Evolutionary conservation across 352 stramenopile species (phyloP).

Genomic region (Globisporangium rhizosaccharum): DNA sequence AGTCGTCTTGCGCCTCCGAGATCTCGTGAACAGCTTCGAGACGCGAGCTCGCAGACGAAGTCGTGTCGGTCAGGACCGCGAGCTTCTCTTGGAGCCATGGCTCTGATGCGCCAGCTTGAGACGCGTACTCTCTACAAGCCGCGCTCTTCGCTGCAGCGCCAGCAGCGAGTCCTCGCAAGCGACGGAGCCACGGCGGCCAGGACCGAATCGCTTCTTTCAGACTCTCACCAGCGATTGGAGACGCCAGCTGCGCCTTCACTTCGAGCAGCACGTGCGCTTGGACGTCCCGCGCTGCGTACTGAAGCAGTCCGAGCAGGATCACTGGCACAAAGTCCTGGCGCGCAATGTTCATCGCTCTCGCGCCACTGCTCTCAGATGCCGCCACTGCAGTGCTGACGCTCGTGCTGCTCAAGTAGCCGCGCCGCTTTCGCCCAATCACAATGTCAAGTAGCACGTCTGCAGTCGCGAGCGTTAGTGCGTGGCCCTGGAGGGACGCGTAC

Average conservation of each 20-base stretch:
- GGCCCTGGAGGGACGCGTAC: conserved; percentile 39
- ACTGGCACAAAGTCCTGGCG: conserved; percentile 51
- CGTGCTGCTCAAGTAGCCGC: conserved; percentile 6
- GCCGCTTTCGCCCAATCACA: conserved; percentile 46
- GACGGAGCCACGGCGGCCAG: conserved; percentile 63
- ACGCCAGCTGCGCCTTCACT: conserved; percentile 43
- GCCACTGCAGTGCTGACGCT: not conserved
- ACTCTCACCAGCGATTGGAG: conserved; percentile 34
- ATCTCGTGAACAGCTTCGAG: conserved; percentile 60
- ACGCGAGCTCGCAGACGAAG: conserved; percentile 28
- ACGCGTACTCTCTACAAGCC: not conserved
- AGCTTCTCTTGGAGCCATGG: conserved; percentile 25
- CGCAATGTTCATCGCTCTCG: conserved; percentile 36
- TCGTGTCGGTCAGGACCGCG: conserved; percentile 46
- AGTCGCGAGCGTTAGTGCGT: conserved; percentile 39
- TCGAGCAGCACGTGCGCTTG: conserved; percentile 52
- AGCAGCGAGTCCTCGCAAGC: conserved; percentile 32
- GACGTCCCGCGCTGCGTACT: conserved; percentile 41
- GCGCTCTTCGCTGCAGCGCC: conserved; percentile 10
- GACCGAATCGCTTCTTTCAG: conserved; percentile 67
- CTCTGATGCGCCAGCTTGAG: not conserved
- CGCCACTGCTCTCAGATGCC: conserved; percentile 5
- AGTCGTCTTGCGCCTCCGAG: conserved; percentile 25
- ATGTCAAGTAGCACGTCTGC: conserved; percentile 58
- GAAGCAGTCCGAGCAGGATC: conserved; percentile 45